Evolutionary conservation across 352 stramenopile species (phyloP), one percentile per base, ranked within the genome.

Genomic region (Phytophthora syringae): DNA sequence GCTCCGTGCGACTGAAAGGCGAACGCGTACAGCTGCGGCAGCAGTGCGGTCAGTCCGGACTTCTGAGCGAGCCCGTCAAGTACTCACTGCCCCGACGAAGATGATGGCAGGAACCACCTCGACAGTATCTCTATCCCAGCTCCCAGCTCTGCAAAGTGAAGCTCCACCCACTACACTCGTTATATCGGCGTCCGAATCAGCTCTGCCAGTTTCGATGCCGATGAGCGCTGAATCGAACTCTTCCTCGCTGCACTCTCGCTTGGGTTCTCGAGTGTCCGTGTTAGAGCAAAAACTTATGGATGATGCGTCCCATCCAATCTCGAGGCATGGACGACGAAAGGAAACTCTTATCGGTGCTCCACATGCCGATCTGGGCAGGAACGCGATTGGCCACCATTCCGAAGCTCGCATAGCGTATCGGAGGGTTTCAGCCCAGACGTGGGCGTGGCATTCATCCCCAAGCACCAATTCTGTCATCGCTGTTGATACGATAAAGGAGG

Each of bases 361-460:
- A 9, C 40, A 25, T 28, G 27, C 37, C 7, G 49, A 65, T 1
- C 34, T 57, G 10, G 70, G 79, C 45, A 66, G 65, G 15, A 63
- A 39, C 7, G 72, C 60, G 12, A 73, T 86, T 16, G 81, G 79
- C 3, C 79, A 74, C 25, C 73, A 83, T 49, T 88, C 81, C 0
- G 80, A 83, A 52, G 71, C 77, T 11, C 77, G 81, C 4, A 76
- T 88, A 47, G 75, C 80, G 13, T 72, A 81, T 56, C 74, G 81
- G 13, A 68, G 72, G 9, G 52, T 73, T 32, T 81, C 81, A 5
- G 72, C 81, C 3, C 77, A 86, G 49, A 90, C 81, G 20, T 90
- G 81, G 81, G 67, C 67, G 10, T 90, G 81, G 81, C 47, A 76
- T 42, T 34, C 55, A 40, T 24, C 67, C 20, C 21, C 59, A 44